Evolutionary conservation across 495 filamentous ascomycete genomes (phyloP).

Genomic region (Neurospora sp.): DNA sequence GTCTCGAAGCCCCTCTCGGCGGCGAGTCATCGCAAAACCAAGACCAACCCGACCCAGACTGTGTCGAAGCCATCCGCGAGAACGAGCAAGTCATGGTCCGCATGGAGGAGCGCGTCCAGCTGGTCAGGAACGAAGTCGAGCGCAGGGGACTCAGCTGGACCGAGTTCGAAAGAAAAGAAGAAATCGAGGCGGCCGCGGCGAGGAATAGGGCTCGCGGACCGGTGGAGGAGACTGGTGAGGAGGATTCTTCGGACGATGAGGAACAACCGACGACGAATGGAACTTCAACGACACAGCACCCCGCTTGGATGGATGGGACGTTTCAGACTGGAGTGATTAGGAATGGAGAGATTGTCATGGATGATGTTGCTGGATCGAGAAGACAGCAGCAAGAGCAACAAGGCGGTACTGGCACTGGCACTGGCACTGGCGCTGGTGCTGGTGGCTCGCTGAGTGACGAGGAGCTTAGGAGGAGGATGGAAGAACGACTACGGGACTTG

Average conservation of each 20-base stretch:
- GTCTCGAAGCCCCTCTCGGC: slow-evolving; percentile 13
- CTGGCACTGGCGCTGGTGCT: background rate
- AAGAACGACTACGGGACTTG: slow-evolving; percentile 34
- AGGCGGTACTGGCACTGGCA: background rate
- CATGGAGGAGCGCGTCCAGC: slow-evolving; percentile 59
- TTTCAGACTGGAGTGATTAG: slow-evolving; percentile 42
- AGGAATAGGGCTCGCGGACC: background rate
- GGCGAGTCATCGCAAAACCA: background rate
- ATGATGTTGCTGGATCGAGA: slow-evolving; percentile 8
- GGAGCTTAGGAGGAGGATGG: slow-evolving; percentile 35
- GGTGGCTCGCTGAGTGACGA: slow-evolving; percentile 36
- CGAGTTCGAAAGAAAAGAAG: slow-evolving; percentile 39
- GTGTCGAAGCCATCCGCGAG: slow-evolving; percentile 60
- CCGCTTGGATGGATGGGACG: slow-evolving; percentile 44
- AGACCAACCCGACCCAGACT: slow-evolving; percentile 46
- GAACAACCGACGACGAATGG: background rate
- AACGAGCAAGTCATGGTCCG: slow-evolving; percentile 64
- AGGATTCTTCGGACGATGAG: background rate
- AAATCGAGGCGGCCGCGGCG: slow-evolving; percentile 15
- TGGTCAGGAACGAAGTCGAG: slow-evolving; percentile 69
- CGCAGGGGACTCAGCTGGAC: slow-evolving; percentile 60
- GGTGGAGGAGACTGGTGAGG: slow-evolving; percentile 7
- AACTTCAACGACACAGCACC: slow-evolving; percentile 13
- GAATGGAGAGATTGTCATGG: slow-evolving; percentile 28
- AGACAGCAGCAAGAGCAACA: background rate